Evolutionary conservation across 2,329 filamentous ascomycete species (phyloP).

Genomic region (Podosphaera fusca): DNA sequence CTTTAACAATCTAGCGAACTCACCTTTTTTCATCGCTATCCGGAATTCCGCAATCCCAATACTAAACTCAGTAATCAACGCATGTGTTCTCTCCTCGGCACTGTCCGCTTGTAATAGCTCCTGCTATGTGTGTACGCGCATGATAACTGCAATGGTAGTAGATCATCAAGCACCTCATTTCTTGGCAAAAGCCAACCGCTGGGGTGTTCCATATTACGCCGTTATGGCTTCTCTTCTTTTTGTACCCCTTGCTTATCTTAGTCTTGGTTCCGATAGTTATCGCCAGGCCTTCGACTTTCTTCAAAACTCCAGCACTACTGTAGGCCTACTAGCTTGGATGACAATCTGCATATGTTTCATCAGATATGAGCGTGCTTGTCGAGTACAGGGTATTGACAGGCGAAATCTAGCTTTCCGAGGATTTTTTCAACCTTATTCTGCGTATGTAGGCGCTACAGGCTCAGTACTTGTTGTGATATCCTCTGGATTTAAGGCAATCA

Average conservation of each 20-base stretch:
- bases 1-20: conserved; percentile 45
- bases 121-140: conserved; percentile 14
- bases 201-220: conserved; percentile 48
- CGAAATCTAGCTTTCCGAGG: conserved; percentile 47
- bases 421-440: conserved; percentile 45
- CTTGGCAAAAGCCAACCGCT: conserved; percentile 34
- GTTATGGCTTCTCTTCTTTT: conserved; percentile 43
- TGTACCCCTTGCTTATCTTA: conserved; percentile 49
- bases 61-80: conserved; percentile 50
- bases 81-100: conserved; percentile 43
- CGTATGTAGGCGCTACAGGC: conserved; percentile 16
- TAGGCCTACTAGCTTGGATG: conserved; percentile 50
- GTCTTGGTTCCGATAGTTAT: conserved; percentile 26
- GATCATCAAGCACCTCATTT: conserved; percentile 42
- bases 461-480: neutral
- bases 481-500: neutral
- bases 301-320: conserved; percentile 40
- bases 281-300: conserved; percentile 20
- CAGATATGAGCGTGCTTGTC: conserved; percentile 45
- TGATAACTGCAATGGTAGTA: conserved; percentile 24
- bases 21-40: conserved; percentile 46
- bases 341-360: conserved; percentile 50
- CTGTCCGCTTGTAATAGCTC: conserved; percentile 16
- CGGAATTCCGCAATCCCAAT: conserved; percentile 36
- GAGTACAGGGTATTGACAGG: conserved; percentile 44